phyloP scores from a whole-genome alignment of 225 moss, liverwort and hornwort genomes.

The Physcomitrellopsis africana region DNA sequence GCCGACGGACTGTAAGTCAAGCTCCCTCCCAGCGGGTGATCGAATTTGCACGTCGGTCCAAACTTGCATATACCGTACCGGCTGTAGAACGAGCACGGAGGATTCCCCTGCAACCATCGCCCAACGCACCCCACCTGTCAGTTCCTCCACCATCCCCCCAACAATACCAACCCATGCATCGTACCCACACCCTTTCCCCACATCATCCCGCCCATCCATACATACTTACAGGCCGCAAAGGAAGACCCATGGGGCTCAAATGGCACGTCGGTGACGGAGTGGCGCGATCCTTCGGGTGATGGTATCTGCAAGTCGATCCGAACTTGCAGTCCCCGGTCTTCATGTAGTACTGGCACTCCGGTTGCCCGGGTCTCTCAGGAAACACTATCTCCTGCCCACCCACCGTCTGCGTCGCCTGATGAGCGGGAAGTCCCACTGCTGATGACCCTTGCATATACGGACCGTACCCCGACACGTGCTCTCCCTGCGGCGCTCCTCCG shows the following conservation, averaged over 20 bases:
- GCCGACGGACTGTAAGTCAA: conserved; percentile 93
- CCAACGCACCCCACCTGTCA: conserved; percentile 23
- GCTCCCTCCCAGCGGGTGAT: conserved; percentile 85
- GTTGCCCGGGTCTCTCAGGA: conserved; percentile 96
- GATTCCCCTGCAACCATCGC: conserved; percentile 74
- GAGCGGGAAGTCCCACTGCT: conserved; percentile 82
- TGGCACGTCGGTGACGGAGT: conserved; percentile 69
- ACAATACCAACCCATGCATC: too few species aligned
- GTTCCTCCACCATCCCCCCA: too few species aligned
- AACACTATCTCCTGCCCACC: conserved; percentile 79
- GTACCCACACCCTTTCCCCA: neutral
- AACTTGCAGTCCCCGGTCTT: conserved; percentile 99
- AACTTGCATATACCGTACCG: conserved; percentile 98
- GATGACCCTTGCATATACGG: conserved; percentile 78
- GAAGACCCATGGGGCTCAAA: conserved; percentile 83
- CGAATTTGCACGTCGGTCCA: conserved; percentile 99
- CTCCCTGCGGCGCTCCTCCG: conserved; percentile 76
- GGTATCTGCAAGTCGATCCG: conserved; percentile 96
- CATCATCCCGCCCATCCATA: conserved; percentile 1
- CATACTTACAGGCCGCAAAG: conserved; percentile 92
- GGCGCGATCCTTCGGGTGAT: conserved; percentile 96
- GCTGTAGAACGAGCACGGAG: conserved; percentile 91
- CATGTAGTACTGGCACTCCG: conserved; percentile 97
- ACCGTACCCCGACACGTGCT: conserved; percentile 72
- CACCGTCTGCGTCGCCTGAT: conserved; percentile 65